Percentiles rank a stretch among this genome's conserved stretches.
phyloP scores from a whole-genome alignment of 1,284 basidiomycete species.

The Cutaneotrichosporon spelunceum region DNA sequence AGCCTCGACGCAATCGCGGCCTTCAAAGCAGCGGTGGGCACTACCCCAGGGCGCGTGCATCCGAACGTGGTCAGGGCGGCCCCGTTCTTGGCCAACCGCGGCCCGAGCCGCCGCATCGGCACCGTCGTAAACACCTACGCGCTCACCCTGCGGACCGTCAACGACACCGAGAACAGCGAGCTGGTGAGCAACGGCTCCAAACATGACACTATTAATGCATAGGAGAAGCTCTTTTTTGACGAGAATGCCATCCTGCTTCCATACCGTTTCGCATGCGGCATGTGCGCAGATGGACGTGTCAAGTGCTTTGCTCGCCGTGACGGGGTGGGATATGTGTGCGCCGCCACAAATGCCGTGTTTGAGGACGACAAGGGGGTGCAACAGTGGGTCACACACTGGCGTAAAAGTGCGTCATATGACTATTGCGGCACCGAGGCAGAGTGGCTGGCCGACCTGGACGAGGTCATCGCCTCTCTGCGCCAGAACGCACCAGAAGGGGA shows the following conservation, averaged over 20 bases:
- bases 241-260: slow-evolving; percentile 5
- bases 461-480: background rate
- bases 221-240: slow-evolving; percentile 6
- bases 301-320: slow-evolving; percentile 1
- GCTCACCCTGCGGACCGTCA: background rate
- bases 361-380: background rate
- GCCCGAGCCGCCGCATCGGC: slow-evolving; percentile 1
- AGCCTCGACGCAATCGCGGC: background rate
- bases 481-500: background rate
- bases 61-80: slow-evolving; percentile 1
- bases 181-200: background rate
- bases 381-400: slow-evolving; percentile 1
- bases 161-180: background rate
- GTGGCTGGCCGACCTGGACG: background rate
- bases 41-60: slow-evolving; percentile 6
- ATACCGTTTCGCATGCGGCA: background rate
- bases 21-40: background rate
- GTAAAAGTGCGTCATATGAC: background rate
- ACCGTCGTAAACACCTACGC: slow-evolving; percentile 6
- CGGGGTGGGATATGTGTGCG: background rate
- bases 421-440: slow-evolving; percentile 1
- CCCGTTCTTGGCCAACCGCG: background rate
- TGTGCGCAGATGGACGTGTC: background rate
- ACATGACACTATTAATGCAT: background rate
- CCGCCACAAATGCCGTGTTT: background rate